Conservation (phyloP, 257 asterid species). For the Forsythia suspensa region DNA sequence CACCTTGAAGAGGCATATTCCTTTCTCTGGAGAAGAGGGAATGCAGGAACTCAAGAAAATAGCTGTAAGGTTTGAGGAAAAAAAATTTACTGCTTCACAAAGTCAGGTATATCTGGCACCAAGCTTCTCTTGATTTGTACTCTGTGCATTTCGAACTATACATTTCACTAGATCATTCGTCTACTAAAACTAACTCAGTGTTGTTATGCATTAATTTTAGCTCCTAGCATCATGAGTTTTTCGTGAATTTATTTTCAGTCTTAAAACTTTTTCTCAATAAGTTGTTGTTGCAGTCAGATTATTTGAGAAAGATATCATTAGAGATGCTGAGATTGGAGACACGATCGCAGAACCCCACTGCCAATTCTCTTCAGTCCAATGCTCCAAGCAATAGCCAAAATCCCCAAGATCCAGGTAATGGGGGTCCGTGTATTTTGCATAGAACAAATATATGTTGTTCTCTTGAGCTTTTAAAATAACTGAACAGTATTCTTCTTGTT, state of each 20-base stretch:
- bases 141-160: not conserved
- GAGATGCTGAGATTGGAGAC: constrained; percentile 82
- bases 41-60: constrained; percentile 76
- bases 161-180: not conserved
- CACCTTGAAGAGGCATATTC: constrained; percentile 81
- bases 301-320: constrained; percentile 75
- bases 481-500: not conserved
- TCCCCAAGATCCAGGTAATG: constrained; percentile 64
- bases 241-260: not conserved
- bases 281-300: constrained; percentile 63
- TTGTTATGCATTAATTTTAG: not conserved
- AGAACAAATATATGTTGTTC: no score
- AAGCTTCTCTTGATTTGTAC: constrained; percentile 10
- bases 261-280: constrained; percentile 1
- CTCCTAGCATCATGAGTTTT: not conserved
- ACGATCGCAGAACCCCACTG: constrained; percentile 58
- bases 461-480: no score
- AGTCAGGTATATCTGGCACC: constrained; percentile 56
- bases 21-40: constrained; percentile 78
- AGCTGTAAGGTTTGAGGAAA: constrained; percentile 84
- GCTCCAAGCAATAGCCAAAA: constrained; percentile 51
- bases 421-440: not conserved
- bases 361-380: constrained; percentile 49
- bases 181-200: no score
- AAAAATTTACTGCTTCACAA: constrained; percentile 64